These are phyloP conservation scores for Arachnopeziza araneosa DNA, from an alignment of 2,329 filamentous ascomycete genomes.

Conservation along the genomic window DNA sequence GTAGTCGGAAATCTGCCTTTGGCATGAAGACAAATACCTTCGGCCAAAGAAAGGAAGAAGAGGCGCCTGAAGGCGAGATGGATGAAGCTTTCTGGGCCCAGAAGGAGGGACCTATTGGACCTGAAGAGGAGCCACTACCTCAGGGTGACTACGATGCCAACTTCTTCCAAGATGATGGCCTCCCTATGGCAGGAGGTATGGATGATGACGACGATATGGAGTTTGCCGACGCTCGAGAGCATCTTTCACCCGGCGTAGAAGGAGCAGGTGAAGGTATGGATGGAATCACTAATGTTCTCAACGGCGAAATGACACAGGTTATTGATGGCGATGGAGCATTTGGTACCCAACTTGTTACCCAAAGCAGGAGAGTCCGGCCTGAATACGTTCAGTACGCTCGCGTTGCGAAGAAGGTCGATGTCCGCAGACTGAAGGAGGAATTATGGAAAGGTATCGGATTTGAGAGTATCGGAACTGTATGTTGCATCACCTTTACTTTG, in stretches of 20 bases:
- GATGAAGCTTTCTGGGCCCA: constrained; percentile 95
- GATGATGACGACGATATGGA: constrained; percentile 62
- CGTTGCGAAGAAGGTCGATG: constrained; percentile 67
- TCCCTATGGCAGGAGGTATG: constrained; percentile 59
- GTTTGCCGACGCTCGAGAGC: constrained; percentile 76
- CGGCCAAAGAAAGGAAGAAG: constrained; percentile 44
- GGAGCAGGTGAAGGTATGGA: constrained; percentile 40
- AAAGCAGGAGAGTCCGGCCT: constrained; percentile 55
- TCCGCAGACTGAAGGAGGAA: constrained; percentile 63
- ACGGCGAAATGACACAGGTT: constrained; percentile 43
- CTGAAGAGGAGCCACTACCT: constrained; percentile 50
- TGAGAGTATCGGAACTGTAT: constrained; percentile 44
- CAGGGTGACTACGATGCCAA: constrained; percentile 90
- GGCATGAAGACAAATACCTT: constrained; percentile 39
- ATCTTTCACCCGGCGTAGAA: constrained; percentile 62
- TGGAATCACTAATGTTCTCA: constrained; percentile 45
- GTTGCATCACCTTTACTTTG: background rate
- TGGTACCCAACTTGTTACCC: constrained; percentile 62
- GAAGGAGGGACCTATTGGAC: constrained; percentile 45
- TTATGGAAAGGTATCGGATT: constrained; percentile 63
- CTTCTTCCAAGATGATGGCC: constrained; percentile 88
- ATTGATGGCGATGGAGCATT: constrained; percentile 41
- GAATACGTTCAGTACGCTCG: constrained; percentile 68
- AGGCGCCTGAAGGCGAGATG: constrained; percentile 68
- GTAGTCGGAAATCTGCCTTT: constrained; percentile 54